phyloP scores from a whole-genome alignment of 106 monocot species.

The Ottelia alismoides region DNA sequence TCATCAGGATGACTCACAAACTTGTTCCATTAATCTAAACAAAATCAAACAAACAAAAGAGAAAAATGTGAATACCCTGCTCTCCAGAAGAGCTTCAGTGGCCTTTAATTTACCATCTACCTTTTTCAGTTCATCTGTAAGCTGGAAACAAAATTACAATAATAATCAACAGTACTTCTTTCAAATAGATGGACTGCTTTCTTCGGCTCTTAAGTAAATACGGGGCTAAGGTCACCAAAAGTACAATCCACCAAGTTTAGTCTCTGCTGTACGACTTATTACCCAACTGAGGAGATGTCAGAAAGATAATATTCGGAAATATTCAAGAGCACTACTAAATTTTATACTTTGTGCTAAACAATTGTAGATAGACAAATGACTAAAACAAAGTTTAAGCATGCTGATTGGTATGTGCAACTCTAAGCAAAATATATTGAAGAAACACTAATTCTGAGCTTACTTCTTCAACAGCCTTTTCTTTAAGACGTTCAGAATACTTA shows the following conservation, averaged over 20 bases:
- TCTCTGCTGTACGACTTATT: not conserved
- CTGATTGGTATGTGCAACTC: not conserved
- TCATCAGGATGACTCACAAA: too few species aligned
- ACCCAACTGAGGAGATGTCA: not conserved
- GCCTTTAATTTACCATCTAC: conserved; percentile 64
- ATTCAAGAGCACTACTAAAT: not conserved
- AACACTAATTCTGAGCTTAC: conserved; percentile 7
- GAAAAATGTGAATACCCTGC: conserved; percentile 28
- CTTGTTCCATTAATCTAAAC: too few species aligned
- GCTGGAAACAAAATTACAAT: conserved; percentile 37
- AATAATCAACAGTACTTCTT: not conserved
- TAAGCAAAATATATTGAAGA: not conserved
- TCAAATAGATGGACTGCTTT: not conserved
- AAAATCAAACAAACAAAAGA: too few species aligned
- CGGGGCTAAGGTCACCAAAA: not conserved
- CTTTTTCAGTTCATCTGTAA: conserved; percentile 62
- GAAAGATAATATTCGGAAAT: not conserved
- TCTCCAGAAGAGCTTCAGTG: conserved; percentile 59
- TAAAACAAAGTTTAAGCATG: not conserved
- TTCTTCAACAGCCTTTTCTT: conserved; percentile 82
- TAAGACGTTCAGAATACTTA: conserved; percentile 58
- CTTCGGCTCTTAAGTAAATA: not conserved
- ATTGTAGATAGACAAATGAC: not conserved
- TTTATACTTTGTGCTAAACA: not conserved
- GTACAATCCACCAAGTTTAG: not conserved